phyloP scores from a whole-genome alignment of 129 eudicot species.

The Saposhnikovia divaricata region DNA sequence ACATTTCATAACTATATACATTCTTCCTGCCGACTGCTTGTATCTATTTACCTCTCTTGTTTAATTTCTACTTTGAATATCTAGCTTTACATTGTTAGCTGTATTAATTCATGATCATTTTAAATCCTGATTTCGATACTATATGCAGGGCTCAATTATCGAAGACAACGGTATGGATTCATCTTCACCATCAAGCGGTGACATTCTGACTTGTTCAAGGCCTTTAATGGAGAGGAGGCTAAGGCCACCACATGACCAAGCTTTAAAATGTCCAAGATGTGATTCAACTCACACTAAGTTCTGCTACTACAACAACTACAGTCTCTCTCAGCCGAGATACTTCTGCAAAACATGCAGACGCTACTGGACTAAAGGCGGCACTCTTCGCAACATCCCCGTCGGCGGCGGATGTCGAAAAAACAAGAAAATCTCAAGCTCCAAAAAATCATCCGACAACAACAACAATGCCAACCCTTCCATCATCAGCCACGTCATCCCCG shows the following conservation, averaged over 20 bases:
- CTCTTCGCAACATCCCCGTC: conserved; percentile 88
- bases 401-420: conserved; percentile 96
- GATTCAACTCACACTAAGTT: conserved; percentile 92
- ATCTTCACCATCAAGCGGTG: conserved; percentile 65
- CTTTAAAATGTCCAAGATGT: conserved; percentile 85
- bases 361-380: conserved; percentile 96
- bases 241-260: conserved; percentile 79
- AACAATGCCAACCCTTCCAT: conserved; percentile 9
- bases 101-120: too few relatives aligned
- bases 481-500: conserved; percentile 20
- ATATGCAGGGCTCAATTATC: conserved; percentile 49
- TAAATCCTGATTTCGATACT: too few relatives aligned
- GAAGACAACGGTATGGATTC: conserved; percentile 62
- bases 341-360: conserved; percentile 93
- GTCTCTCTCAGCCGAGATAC: conserved; percentile 86
- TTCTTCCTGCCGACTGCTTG: neutral
- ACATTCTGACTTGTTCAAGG: conserved; percentile 63
- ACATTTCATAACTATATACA: neutral
- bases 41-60: too few relatives aligned
- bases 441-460: conserved; percentile 26
- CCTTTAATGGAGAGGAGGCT: conserved; percentile 66
- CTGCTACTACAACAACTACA: conserved; percentile 98
- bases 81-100: too few relatives aligned
- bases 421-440: conserved; percentile 48
- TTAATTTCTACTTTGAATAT: too few relatives aligned